Evolutionary conservation across 2,329 filamentous ascomycete species (phyloP), one percentile per base, ranked within the genome.

Genomic region (Xylariaceae sp.): DNA sequence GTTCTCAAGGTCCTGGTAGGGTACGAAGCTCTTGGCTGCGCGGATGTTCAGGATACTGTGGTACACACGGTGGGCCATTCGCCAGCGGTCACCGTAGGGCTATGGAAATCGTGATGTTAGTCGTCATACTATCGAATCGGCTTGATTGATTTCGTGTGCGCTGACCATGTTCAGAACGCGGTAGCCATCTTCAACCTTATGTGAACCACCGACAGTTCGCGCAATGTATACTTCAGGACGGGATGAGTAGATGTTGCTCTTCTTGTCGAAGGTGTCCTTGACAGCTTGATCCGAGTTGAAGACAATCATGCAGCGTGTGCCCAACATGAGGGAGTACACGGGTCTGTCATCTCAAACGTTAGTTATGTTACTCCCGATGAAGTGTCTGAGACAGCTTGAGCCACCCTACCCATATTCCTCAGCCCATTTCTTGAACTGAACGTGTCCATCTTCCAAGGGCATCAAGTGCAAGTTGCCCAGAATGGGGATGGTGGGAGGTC

Each of bases 1-100:
- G 58, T 73, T 76, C 56, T 81, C 77, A 3, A 80, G 64, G 38
- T 74, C 68, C 51, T 80, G 76, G 50, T 79, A 80, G 2, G 73
- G 68, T 2, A 79, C 67, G 46, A 82, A 82, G 7, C 63, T 61
- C 42, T 65, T 67, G 3, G 73, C 67, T 1, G 68, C 65, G 0
- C 63, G 69, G 41, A 73, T 58, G 50, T 77, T 75, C 22, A 79
- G 68, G 2, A 75, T 63, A 2, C 60, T 63, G 54, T 77, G 75
- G 3, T 70, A 53, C 52, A 70, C 59, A 41, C 64, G 67, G 12
- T 67, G 63, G 20, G 64, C 53, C 54, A 60, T 59, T 8, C 64
- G 57, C 65, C 63, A 68, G 22, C 45, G 57, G 3, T 63, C 61
- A 6, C 63, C 63, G n/a, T 68, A 67, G 38, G 56, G 47, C 62